Evolutionary conservation across 257 asterid genomes (phyloP).

Genomic region (Plantago major): DNA sequence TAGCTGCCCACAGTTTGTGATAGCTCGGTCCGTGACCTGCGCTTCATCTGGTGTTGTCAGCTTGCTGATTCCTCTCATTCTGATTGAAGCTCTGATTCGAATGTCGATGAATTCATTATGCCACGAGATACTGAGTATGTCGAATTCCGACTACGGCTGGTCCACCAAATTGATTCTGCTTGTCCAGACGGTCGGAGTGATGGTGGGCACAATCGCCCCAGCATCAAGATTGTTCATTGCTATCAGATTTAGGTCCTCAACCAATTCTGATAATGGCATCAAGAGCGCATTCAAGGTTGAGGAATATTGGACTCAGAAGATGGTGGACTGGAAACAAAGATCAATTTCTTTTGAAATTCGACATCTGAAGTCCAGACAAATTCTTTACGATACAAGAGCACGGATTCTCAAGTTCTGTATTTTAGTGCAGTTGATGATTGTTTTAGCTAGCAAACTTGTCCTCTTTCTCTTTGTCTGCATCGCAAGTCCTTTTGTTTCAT

Average conservation of each 20-base stretch:
- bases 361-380: slow-evolving; percentile 24
- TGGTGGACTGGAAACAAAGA: slow-evolving; percentile 46
- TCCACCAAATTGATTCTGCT: slow-evolving; percentile 32
- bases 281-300: slow-evolving; percentile 22
- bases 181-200: slow-evolving; percentile 29
- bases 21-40: slow-evolving; percentile 39
- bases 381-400: slow-evolving; percentile 28
- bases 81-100: slow-evolving; percentile 27
- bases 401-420: slow-evolving; percentile 27
- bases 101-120: not conserved
- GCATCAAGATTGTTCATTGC: slow-evolving; percentile 32
- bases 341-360: slow-evolving; percentile 23
- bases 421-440: slow-evolving; percentile 26
- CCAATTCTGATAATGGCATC: slow-evolving; percentile 8
- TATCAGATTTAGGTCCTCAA: slow-evolving; percentile 8
- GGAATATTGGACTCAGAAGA: slow-evolving; percentile 40
- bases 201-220: slow-evolving; percentile 34
- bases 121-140: not conserved
- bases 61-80: slow-evolving; percentile 19
- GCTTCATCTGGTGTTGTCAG: slow-evolving; percentile 30
- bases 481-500: slow-evolving; percentile 11
- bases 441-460: slow-evolving; percentile 31
- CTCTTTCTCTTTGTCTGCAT: slow-evolving; percentile 23
- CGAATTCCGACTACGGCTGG: slow-evolving; percentile 32
- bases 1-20: slow-evolving; percentile 42